Percentiles rank a stretch among this genome's conserved stretches.
These are phyloP conservation scores for Solanum etuberosum DNA, from an alignment of 257 asterid genomes.

Conservation along the genomic window DNA sequence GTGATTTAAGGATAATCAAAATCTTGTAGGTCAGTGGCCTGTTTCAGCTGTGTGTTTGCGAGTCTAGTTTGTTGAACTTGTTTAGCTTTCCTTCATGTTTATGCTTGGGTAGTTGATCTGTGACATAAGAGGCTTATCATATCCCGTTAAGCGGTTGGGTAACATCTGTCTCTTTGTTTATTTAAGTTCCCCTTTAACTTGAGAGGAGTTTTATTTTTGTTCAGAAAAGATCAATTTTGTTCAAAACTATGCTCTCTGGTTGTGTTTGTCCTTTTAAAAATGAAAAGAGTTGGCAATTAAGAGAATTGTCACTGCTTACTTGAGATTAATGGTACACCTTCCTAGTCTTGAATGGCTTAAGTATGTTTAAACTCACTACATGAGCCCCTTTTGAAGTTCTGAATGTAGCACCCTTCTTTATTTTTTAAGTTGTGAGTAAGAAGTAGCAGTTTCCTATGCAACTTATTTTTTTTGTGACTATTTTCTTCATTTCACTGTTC, in stretches of 20 bases:
- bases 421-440: not conserved
- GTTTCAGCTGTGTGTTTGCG: not conserved
- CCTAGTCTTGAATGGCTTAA: not conserved
- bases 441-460: not conserved
- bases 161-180: not conserved
- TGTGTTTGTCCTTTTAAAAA: not conserved
- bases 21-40: no score
- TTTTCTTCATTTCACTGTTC: not conserved
- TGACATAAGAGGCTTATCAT: not conserved
- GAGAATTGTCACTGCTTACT: not conserved
- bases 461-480: not conserved
- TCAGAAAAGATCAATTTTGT: not conserved
- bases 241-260: not conserved
- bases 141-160: no score
- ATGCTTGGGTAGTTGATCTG: not conserved
- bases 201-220: not conserved
- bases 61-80: not conserved
- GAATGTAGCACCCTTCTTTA: not conserved
- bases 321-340: not conserved
- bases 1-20: no score
- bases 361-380: not conserved
- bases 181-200: not conserved
- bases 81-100: not conserved
- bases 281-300: not conserved
- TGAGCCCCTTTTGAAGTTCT: not conserved